These are phyloP conservation scores for Cordyceps farinosa DNA, from an alignment of 2,329 filamentous ascomycete genomes.

Conservation along the genomic window DNA sequence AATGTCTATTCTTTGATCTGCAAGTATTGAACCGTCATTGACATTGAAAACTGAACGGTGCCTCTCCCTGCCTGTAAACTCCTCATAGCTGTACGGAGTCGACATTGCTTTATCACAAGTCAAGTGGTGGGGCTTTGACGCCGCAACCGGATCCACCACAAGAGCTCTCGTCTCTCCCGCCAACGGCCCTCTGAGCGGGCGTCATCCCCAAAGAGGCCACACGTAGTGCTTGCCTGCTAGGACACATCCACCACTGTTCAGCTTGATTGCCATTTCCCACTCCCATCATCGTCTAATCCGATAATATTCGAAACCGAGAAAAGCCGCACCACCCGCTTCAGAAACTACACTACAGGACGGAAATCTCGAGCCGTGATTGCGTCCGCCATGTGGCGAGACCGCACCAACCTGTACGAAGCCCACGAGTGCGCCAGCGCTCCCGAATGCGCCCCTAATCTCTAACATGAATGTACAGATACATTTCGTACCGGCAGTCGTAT, in stretches of 20 bases:
- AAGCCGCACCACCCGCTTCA: neutral
- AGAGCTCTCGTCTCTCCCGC: neutral
- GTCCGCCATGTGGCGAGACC: constrained; percentile 95
- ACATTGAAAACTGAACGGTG: neutral
- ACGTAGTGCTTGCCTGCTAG: neutral
- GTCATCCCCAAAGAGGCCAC: constrained; percentile 17
- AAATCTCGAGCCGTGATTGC: constrained; percentile 25
- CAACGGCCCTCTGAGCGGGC: neutral
- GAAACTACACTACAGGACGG: neutral
- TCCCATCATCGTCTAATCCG: neutral
- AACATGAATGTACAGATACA: constrained; percentile 62
- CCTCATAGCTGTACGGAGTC: neutral
- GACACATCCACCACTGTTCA: neutral
- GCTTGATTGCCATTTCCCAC: neutral
- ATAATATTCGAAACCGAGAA: neutral
- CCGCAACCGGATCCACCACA: neutral
- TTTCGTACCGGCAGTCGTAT: constrained; percentile 98
- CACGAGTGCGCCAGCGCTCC: neutral
- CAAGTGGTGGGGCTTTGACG: neutral
- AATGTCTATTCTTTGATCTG: neutral
- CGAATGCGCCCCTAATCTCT: constrained; percentile 20
- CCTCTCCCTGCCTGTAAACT: neutral
- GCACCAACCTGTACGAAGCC: constrained; percentile 82
- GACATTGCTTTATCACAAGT: neutral
- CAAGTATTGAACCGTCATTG: neutral